Percentiles rank a stretch among this genome's conserved stretches.
Conservation (phyloP, 495 filamentous ascomycete genomes). For the Extremus antarcticus region DNA sequence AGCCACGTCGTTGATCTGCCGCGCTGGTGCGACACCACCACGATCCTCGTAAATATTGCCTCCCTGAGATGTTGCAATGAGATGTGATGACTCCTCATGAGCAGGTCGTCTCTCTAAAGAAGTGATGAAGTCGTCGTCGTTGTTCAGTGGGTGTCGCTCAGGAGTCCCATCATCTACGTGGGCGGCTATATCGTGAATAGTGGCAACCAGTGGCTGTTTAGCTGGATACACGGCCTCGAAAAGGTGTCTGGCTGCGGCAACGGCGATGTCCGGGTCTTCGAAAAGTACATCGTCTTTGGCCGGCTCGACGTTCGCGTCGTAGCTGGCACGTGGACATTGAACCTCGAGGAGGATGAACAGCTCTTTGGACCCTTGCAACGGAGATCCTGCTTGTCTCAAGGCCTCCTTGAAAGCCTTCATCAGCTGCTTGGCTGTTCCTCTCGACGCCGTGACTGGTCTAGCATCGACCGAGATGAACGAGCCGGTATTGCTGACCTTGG, state of each 20-base stretch:
- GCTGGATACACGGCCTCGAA: constrained; percentile 44
- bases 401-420: constrained; percentile 45
- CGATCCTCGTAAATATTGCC: no score
- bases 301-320: constrained; percentile 85
- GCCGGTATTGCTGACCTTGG: constrained; percentile 47
- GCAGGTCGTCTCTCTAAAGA: no score
- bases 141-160: no score
- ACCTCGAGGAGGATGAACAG: constrained; percentile 71
- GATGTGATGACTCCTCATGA: no score
- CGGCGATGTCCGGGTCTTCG: constrained; percentile 43
- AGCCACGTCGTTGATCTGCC: neutral
- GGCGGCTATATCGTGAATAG: no score
- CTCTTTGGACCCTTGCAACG: constrained; percentile 33
- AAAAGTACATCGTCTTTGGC: constrained; percentile 86
- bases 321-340: constrained; percentile 54
- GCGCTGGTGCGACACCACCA: neutral
- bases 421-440: constrained; percentile 59
- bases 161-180: no score
- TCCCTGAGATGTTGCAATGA: no score
- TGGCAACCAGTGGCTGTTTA: no score
- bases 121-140: constrained; percentile 10
- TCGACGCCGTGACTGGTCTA: constrained; percentile 54
- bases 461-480: constrained; percentile 68
- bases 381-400: constrained; percentile 15
- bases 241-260: constrained; percentile 43